Conservation (phyloP, 2,329 filamentous ascomycete genomes). For the Ascochyta fabae region DNA sequence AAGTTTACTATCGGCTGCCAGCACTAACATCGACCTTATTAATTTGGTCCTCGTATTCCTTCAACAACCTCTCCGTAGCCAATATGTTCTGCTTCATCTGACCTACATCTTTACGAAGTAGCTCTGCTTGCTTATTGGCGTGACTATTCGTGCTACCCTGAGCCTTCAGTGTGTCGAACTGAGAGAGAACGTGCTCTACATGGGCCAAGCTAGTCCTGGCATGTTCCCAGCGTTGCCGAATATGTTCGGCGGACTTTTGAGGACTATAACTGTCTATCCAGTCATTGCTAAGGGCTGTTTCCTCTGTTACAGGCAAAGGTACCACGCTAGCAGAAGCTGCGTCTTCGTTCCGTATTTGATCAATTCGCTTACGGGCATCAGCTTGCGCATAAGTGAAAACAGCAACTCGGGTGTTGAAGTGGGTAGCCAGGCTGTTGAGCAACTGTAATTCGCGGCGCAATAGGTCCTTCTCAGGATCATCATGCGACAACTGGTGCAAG, state of each 20-base stretch:
- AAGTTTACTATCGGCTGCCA: neutral
- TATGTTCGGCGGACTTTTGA: neutral
- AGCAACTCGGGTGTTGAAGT: constrained; percentile 14
- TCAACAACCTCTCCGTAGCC: constrained; percentile 25
- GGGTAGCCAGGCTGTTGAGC: constrained; percentile 21
- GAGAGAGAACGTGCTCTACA: constrained; percentile 6
- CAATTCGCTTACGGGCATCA: constrained; percentile 25
- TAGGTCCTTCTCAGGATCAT: constrained; percentile 22
- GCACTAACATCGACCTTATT: constrained; percentile 10
- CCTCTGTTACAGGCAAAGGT: neutral
- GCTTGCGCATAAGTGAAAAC: constrained; percentile 23
- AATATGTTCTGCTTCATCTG: constrained; percentile 18
- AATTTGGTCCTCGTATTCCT: constrained; percentile 23
- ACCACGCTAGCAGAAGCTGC: neutral
- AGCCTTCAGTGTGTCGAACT: constrained; percentile 4
- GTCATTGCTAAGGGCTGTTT: neutral
- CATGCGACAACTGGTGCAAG: constrained; percentile 20
- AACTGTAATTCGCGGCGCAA: constrained; percentile 24
- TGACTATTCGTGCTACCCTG: constrained; percentile 4
- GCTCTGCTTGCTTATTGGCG: constrained; percentile 1
- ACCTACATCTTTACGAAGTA: constrained; percentile 4
- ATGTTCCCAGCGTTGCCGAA: constrained; percentile 8
- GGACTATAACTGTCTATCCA: neutral
- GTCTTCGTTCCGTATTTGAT: constrained; percentile 15
- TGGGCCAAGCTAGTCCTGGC: neutral